These are phyloP conservation scores for Penicillium diatomitis DNA, from an alignment of 495 filamentous ascomycete species.

Conservation along the genomic window DNA sequence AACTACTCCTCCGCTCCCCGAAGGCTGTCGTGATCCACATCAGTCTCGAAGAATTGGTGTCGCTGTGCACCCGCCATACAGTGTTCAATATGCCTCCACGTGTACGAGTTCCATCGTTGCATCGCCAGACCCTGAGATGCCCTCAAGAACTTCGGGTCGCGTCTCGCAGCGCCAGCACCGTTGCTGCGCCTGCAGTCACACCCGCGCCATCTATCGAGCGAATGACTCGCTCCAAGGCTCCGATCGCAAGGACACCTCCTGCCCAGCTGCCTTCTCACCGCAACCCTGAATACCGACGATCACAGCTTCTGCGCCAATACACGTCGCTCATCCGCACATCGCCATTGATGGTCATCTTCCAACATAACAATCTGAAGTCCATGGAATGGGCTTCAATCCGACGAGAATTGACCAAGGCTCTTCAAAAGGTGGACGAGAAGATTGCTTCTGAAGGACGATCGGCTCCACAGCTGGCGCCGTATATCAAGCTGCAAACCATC, in stretches of 20 bases:
- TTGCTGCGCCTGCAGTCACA: conserved; percentile 37
- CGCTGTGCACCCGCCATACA: background rate
- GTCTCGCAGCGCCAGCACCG: conserved; percentile 25
- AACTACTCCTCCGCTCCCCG: conserved; percentile 10
- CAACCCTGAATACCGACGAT: conserved; percentile 76
- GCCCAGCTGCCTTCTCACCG: conserved; percentile 85
- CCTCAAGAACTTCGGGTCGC: conserved; percentile 26
- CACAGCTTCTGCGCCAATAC: conserved; percentile 90
- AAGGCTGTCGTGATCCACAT: conserved; percentile 13
- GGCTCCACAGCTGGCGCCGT: conserved; percentile 36
- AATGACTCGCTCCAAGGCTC: conserved; percentile 44
- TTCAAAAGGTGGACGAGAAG: conserved; percentile 57
- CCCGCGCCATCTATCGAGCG: conserved; percentile 42
- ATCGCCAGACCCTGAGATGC: conserved; percentile 25
- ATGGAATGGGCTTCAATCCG: conserved; percentile 81
- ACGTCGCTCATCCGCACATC: conserved; percentile 85
- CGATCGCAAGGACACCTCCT: conserved; percentile 48
- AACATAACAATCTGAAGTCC: conserved; percentile 90
- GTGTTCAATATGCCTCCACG: conserved; percentile 38
- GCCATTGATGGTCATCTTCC: conserved; percentile 84
- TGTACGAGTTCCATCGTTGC: conserved; percentile 30
- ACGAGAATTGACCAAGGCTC: conserved; percentile 64
- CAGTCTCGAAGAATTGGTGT: conserved; percentile 7
- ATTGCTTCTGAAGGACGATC: conserved; percentile 37
- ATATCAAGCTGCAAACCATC: conserved; percentile 68